A percentile compares a stretch with the other conserved stretches of the same genome.
Evolutionary conservation across 768 basidiomycete genomes (phyloP).

Genomic region (Boletellus ananas): DNA sequence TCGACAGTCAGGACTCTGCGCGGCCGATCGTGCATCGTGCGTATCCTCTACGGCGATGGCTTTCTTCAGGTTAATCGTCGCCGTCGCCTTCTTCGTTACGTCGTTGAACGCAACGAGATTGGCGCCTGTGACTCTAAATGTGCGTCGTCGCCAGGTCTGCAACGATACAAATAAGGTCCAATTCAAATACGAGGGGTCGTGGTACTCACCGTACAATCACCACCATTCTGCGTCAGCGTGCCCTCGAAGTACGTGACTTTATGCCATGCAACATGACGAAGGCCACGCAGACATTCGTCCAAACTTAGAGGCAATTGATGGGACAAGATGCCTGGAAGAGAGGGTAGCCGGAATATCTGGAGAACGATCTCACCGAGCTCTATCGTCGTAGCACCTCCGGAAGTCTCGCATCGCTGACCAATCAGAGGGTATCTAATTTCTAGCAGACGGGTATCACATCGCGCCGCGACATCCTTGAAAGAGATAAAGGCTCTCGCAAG

Average conservation of each 20-base stretch:
- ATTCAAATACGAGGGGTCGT: not conserved
- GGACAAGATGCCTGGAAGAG: slow-evolving; percentile 75
- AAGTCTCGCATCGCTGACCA: slow-evolving; percentile 59
- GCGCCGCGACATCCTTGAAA: slow-evolving; percentile 80
- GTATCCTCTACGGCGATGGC: slow-evolving; percentile 76
- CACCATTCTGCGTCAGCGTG: slow-evolving; percentile 87
- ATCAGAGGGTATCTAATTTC: slow-evolving; percentile 82
- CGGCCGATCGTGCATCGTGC: slow-evolving; percentile 49
- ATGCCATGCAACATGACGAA: slow-evolving; percentile 90
- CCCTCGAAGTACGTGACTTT: slow-evolving; percentile 94
- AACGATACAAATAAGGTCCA: not conserved
- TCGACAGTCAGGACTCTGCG: slow-evolving; percentile 43
- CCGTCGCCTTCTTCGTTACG: slow-evolving; percentile 84
- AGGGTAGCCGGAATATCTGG: slow-evolving; percentile 87
- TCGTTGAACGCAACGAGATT: slow-evolving; percentile 90
- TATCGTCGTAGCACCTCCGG: slow-evolving; percentile 53
- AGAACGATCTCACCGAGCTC: slow-evolving; percentile 86
- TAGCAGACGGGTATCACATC: slow-evolving; percentile 81
- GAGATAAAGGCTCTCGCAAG: slow-evolving; percentile 84
- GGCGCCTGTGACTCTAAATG: slow-evolving; percentile 79
- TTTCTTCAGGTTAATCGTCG: slow-evolving; percentile 88
- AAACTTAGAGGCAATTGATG: slow-evolving; percentile 85
- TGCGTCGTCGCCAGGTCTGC: slow-evolving; percentile 80
- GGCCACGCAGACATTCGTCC: slow-evolving; percentile 86
- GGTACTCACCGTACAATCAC: slow-evolving; percentile 78